These are phyloP conservation scores for Jamesozyma piceae DNA, from an alignment of 805 yeast genomes.

Conservation along the genomic window DNA sequence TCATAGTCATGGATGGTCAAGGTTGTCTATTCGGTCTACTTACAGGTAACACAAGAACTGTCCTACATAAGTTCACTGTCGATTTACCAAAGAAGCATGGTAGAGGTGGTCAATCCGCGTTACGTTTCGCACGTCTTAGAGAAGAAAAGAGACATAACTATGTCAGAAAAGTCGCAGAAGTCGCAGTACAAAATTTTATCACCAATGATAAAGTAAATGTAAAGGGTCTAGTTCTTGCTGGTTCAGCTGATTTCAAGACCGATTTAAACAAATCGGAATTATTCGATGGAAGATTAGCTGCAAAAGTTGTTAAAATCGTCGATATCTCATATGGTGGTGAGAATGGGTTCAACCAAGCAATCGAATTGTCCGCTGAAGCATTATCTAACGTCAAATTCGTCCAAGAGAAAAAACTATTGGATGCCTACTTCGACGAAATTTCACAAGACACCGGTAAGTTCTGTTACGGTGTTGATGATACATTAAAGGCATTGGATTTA, in stretches of 20 bases:
- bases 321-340: slow-evolving; percentile 99
- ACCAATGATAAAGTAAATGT: slow-evolving; percentile 91
- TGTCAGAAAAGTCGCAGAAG: slow-evolving; percentile 96
- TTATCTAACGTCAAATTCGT: slow-evolving; percentile 94
- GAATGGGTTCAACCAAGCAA: slow-evolving; percentile 98
- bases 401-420: slow-evolving; percentile 93
- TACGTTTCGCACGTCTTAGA: slow-evolving; percentile 97
- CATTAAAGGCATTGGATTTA: slow-evolving; percentile 88
- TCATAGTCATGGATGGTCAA: slow-evolving; percentile 98
- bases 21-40: slow-evolving; percentile 93
- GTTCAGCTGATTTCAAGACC: slow-evolving; percentile 97
- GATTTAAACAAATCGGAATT: slow-evolving; percentile 88
- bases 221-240: slow-evolving; percentile 91
- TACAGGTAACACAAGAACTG: slow-evolving; percentile 94
- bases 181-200: slow-evolving; percentile 93
- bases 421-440: slow-evolving; percentile 90
- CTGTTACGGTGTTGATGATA: slow-evolving; percentile 96
- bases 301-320: slow-evolving; percentile 82
- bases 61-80: slow-evolving; percentile 89
- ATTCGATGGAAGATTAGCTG: slow-evolving; percentile 82
- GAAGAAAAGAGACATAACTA: slow-evolving; percentile 98
- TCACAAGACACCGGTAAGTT: slow-evolving; percentile 94
- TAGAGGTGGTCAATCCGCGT: slow-evolving; percentile 99
- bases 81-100: slow-evolving; percentile 99
- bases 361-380: slow-evolving; percentile 94